phyloP scores from a whole-genome alignment of 495 filamentous ascomycete species.

The Aspergillus saccharolyticus region DNA sequence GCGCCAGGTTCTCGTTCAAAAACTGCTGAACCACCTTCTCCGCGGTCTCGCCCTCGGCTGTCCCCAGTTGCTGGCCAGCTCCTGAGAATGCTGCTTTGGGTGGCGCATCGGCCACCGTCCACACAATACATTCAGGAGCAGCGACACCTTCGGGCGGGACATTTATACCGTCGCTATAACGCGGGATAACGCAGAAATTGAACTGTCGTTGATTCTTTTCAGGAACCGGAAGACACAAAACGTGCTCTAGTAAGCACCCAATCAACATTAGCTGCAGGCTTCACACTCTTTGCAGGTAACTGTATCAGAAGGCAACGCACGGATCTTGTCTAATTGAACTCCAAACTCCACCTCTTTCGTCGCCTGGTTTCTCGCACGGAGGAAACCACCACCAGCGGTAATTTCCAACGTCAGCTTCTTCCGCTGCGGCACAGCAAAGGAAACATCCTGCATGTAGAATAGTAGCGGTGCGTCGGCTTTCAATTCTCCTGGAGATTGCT shows the following conservation, averaged over 20 bases:
- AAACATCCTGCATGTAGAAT: constrained; percentile 65
- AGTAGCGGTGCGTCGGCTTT: constrained; percentile 35
- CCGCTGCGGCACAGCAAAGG: constrained; percentile 73
- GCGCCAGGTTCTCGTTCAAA: constrained; percentile 54
- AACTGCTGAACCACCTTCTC: constrained; percentile 59
- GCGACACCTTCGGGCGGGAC: constrained; percentile 29
- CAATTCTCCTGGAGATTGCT: constrained; percentile 37
- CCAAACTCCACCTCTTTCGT: constrained; percentile 64
- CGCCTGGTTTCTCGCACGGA: constrained; percentile 63
- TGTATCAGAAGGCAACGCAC: constrained; percentile 42
- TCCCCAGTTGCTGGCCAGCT: constrained; percentile 32
- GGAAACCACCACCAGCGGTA: constrained; percentile 46
- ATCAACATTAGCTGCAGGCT: constrained; percentile 10
- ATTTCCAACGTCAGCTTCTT: constrained; percentile 89
- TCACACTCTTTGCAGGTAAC: neutral
- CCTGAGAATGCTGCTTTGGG: constrained; percentile 54
- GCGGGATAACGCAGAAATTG: constrained; percentile 83
- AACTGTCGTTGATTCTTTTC: constrained; percentile 84
- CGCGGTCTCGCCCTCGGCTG: constrained; percentile 54
- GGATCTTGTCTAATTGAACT: constrained; percentile 66
- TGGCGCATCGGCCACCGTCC: constrained; percentile 69
- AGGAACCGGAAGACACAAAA: constrained; percentile 78
- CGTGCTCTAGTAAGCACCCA: constrained; percentile 52
- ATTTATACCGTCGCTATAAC: constrained; percentile 52
- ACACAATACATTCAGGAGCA: constrained; percentile 68